Conservation (phyloP, 352 stramenopile genomes). For the Pythium diclinum region DNA sequence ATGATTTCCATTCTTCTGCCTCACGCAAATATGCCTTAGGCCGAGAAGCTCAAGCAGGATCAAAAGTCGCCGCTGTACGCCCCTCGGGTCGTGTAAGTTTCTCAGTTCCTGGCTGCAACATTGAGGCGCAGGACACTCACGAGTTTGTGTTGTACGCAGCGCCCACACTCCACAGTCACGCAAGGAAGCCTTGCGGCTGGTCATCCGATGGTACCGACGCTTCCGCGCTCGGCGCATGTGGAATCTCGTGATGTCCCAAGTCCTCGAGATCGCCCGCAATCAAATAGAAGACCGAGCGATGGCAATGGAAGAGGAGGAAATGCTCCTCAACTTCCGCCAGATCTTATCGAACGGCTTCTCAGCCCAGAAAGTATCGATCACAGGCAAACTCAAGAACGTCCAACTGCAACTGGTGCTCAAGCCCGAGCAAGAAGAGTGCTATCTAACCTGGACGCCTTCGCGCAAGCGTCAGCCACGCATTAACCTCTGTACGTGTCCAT, state of each 20-base stretch:
- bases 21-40: slow-evolving; percentile 2
- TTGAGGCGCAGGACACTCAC: background rate
- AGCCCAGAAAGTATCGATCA: slow-evolving; percentile 70
- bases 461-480: slow-evolving; percentile 63
- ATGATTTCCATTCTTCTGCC: background rate
- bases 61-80: slow-evolving; percentile 25
- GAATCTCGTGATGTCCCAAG: slow-evolving; percentile 33
- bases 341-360: slow-evolving; percentile 54
- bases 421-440: slow-evolving; percentile 44
- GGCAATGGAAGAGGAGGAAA: slow-evolving; percentile 39
- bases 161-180: background rate
- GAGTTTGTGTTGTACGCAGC: background rate
- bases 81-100: slow-evolving; percentile 21
- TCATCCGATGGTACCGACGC: slow-evolving; percentile 37
- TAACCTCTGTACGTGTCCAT: slow-evolving; percentile 44
- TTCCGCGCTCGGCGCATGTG: slow-evolving; percentile 42
- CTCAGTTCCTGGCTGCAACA: background rate
- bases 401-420: slow-evolving; percentile 53
- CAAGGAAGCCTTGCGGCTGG: slow-evolving; percentile 16
- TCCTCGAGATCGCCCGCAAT: slow-evolving; percentile 43
- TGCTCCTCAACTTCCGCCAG: slow-evolving; percentile 47
- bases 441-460: slow-evolving; percentile 72
- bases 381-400: slow-evolving; percentile 60
- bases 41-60: slow-evolving; percentile 29
- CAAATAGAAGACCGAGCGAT: slow-evolving; percentile 26